Percentiles rank a stretch among this genome's conserved stretches.
Evolutionary conservation across 2,329 filamentous ascomycete genomes (phyloP).

Genomic region (Helotiales sp.): DNA sequence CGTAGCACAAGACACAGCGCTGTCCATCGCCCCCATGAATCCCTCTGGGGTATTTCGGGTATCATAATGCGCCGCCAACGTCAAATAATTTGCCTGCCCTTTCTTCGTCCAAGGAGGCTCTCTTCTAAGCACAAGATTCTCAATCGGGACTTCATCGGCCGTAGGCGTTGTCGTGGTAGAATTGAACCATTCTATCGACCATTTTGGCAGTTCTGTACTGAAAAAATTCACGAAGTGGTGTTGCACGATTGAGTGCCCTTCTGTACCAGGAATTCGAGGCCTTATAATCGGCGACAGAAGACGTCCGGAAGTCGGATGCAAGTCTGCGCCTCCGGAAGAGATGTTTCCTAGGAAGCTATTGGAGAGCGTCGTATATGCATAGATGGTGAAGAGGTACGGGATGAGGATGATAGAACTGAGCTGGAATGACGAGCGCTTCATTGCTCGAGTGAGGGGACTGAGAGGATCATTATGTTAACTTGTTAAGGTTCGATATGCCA

Average conservation of each 20-base stretch:
- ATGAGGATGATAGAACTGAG: neutral
- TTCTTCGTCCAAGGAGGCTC: constrained; percentile 76
- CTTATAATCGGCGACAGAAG: constrained; percentile 81
- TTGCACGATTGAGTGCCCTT: constrained; percentile 69
- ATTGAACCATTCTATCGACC: constrained; percentile 81
- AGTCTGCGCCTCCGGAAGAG: constrained; percentile 67
- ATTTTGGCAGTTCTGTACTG: constrained; percentile 65
- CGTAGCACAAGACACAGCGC: constrained; percentile 88
- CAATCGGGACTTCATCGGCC: constrained; percentile 73
- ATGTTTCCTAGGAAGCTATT: constrained; percentile 70
- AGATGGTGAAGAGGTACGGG: neutral
- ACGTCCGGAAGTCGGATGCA: constrained; percentile 71
- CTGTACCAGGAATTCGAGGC: constrained; percentile 81
- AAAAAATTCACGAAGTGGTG: constrained; percentile 84
- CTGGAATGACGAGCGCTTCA: constrained; percentile 3
- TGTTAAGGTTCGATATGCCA: neutral
- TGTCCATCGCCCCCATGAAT: constrained; percentile 89
- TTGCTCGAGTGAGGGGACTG: neutral
- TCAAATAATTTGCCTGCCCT: constrained; percentile 76
- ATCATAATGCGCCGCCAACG: constrained; percentile 72
- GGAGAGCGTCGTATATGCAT: constrained; percentile 50
- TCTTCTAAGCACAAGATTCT: constrained; percentile 78
- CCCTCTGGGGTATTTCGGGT: constrained; percentile 74
- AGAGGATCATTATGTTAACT: neutral
- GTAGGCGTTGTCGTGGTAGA: constrained; percentile 76